A percentile compares a stretch with the other conserved stretches of the same genome.
Evolutionary conservation across 108 stramenopile species (phyloP).

Genomic region (Pseudonitzschia multiseries): DNA sequence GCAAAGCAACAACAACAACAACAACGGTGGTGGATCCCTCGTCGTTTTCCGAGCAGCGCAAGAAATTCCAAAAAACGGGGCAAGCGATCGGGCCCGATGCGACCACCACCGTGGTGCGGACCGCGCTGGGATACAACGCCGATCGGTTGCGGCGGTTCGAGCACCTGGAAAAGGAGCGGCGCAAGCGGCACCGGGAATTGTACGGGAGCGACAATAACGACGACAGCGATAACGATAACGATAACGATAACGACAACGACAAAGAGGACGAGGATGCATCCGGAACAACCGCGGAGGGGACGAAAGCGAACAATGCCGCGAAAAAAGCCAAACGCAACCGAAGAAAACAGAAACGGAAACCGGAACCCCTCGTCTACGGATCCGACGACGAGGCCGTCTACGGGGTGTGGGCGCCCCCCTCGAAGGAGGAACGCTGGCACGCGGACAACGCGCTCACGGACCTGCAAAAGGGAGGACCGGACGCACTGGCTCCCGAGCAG

Average conservation of each 20-base stretch:
- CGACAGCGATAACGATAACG: conserved; percentile 21
- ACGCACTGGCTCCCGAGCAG: conserved; percentile 60
- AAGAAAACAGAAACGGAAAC: conserved; percentile 16
- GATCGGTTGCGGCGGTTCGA: conserved; percentile 47
- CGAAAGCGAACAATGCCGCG: too few relatives aligned
- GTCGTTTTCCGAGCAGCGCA: conserved; percentile 63
- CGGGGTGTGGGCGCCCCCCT: conserved; percentile 86
- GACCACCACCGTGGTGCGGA: conserved; percentile 30
- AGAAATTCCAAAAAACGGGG: conserved; percentile 62
- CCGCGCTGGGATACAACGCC: conserved; percentile 45
- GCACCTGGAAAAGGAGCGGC: conserved; percentile 33
- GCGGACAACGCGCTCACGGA: conserved; percentile 53
- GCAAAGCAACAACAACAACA: too few relatives aligned
- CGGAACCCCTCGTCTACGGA: conserved; percentile 66
- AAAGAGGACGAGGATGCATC: conserved; percentile 5
- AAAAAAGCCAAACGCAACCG: conserved; percentile 7
- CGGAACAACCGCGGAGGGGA: conserved; percentile 8
- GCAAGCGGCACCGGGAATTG: conserved; percentile 27
- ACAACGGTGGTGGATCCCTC: conserved; percentile 41
- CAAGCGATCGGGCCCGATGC: conserved; percentile 40
- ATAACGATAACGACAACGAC: conserved; percentile 38
- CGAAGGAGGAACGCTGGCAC: conserved; percentile 56
- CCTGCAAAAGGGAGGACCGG: conserved; percentile 51
- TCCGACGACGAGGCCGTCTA: conserved; percentile 76
- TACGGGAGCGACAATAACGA: conserved; percentile 13